These are phyloP conservation scores for Solanum piurae DNA, from an alignment of 257 asterid species.

Conservation along the genomic window DNA sequence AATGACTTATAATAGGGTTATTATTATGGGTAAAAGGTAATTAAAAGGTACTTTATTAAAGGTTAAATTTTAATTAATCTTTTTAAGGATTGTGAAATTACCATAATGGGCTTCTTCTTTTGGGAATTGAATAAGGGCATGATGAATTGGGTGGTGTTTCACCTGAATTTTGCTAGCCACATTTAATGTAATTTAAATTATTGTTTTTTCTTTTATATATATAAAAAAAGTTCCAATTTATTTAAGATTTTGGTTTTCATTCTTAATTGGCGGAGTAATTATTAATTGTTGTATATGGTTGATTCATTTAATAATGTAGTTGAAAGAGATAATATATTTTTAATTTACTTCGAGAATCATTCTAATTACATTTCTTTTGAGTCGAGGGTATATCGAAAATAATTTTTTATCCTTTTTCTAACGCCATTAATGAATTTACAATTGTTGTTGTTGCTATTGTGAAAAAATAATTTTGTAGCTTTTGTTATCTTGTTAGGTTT, in stretches of 20 bases:
- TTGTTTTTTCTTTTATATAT: background rate
- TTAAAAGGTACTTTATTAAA: background rate
- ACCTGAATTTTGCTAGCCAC: background rate
- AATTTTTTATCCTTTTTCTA: background rate
- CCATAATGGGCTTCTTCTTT: constrained; percentile 15
- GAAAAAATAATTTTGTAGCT: background rate
- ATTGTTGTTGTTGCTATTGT: background rate
- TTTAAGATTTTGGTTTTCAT: background rate
- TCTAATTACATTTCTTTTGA: background rate
- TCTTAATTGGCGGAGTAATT: background rate
- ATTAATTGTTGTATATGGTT: background rate
- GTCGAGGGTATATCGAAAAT: fast-evolving
- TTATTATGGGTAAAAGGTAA: background rate
- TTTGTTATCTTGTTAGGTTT: background rate
- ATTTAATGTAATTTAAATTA: background rate
- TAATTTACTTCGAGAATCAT: background rate
- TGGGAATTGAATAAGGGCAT: background rate
- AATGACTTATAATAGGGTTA: constrained; percentile 26
- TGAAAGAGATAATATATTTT: background rate
- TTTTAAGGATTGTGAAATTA: background rate
- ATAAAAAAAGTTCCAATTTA: background rate
- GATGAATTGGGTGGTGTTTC: background rate
- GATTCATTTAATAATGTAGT: background rate
- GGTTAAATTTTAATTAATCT: background rate
- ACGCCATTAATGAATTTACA: background rate